These are phyloP conservation scores for Bigelowiella natans DNA, from an alignment of 78 protist genomes.

Conservation along the genomic window DNA sequence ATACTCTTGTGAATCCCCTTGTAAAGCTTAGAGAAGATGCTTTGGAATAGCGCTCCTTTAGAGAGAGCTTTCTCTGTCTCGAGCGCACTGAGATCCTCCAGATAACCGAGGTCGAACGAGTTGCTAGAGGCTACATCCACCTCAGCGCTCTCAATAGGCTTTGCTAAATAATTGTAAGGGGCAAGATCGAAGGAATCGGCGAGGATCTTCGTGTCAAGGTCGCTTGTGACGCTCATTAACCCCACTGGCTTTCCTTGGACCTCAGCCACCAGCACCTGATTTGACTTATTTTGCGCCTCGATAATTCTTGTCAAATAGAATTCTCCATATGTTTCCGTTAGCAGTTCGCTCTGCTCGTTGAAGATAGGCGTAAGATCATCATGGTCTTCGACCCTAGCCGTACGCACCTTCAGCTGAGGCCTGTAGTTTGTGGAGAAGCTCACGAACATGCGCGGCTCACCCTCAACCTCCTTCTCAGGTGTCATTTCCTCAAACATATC, in stretches of 20 bases:
- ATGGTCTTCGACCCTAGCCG: constrained; percentile 31
- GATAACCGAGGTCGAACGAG: not conserved
- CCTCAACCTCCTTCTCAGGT: not conserved
- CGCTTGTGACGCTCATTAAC: not conserved
- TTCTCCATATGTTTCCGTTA: constrained; percentile 23
- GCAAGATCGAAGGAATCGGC: constrained; percentile 3
- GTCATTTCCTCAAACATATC: not conserved
- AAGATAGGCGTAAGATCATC: constrained; percentile 39
- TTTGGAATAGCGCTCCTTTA: no score
- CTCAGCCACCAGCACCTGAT: constrained; percentile 25
- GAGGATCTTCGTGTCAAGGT: not conserved
- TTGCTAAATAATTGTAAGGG: not conserved
- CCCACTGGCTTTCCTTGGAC: constrained; percentile 21
- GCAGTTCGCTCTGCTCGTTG: not conserved
- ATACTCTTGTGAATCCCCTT: no score
- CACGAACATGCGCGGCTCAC: not conserved
- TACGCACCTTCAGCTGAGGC: not conserved
- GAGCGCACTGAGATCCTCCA: not conserved
- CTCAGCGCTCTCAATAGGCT: not conserved
- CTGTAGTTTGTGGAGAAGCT: not conserved
- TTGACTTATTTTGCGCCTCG: not conserved
- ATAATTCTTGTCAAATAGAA: constrained; percentile 18
- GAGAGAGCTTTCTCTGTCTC: not conserved
- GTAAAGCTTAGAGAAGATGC: no score
- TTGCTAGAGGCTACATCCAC: no score